A percentile compares a stretch with the other conserved stretches of the same genome.
Conservation (phyloP, 2,329 filamentous ascomycete genomes). For the Pleurostoma richardsiae region DNA sequence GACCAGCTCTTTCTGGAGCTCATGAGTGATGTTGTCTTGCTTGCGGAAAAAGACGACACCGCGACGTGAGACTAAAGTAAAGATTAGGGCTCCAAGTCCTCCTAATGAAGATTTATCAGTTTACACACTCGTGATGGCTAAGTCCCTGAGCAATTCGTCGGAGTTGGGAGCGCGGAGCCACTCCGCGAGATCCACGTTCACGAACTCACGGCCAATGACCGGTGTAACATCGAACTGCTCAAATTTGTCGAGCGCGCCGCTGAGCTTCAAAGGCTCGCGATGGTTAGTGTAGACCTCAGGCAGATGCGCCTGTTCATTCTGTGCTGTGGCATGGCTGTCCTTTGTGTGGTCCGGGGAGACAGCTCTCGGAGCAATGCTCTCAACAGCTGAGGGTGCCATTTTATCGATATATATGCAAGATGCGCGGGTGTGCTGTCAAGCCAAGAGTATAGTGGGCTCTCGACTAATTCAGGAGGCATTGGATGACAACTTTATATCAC, state of each 20-base stretch:
- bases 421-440: no score
- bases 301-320: background rate
- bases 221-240: constrained; percentile 24
- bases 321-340: no score
- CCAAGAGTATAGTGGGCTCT: no score
- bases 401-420: no score
- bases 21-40: constrained; percentile 56
- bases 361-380: no score
- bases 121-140: constrained; percentile 52
- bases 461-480: no score
- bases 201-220: constrained; percentile 25
- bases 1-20: constrained; percentile 61
- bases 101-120: background rate
- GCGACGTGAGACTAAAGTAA: constrained; percentile 56
- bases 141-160: constrained; percentile 52
- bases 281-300: background rate
- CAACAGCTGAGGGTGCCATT: no score
- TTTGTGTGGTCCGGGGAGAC: no score
- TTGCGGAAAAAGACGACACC: constrained; percentile 68
- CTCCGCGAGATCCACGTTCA: constrained; percentile 43
- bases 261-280: constrained; percentile 2
- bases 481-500: no score
- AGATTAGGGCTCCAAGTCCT: background rate
- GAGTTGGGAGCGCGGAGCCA: constrained; percentile 48
- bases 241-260: constrained; percentile 17